A percentile compares a stretch with the other conserved stretches of the same genome.
These are phyloP conservation scores for Corylus americana DNA, from an alignment of 306 rosid genomes.

Conservation along the genomic window DNA sequence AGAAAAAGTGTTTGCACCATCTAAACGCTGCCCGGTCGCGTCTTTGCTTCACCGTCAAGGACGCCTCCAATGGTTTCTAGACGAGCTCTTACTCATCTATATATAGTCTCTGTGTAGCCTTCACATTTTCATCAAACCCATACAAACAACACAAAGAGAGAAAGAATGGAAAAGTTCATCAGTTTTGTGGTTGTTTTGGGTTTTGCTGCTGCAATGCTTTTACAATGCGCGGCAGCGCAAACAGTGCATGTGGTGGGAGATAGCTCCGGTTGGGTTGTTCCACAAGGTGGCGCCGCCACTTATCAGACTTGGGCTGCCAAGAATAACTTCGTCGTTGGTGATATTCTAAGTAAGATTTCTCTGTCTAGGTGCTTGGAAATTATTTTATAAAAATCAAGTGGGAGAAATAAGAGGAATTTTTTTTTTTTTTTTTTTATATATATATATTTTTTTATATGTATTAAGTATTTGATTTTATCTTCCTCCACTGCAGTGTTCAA, in stretches of 20 bases:
- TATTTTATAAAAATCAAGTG: too few species aligned
- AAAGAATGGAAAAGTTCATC: constrained; percentile 1
- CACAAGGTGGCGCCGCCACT: not conserved
- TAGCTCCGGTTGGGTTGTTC: constrained; percentile 32
- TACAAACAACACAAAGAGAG: not conserved
- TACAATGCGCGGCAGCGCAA: constrained; percentile 21
- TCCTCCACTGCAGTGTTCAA: constrained; percentile 12
- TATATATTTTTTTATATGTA: not conserved
- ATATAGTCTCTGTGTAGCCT: not conserved
- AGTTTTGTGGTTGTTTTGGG: not conserved
- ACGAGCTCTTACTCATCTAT: not conserved
- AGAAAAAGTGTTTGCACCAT: not conserved
- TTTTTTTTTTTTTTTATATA: not conserved
- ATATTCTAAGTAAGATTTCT: constrained; percentile 24
- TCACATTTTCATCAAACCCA: constrained; percentile 5
- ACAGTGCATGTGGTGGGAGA: constrained; percentile 45
- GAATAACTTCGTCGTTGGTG: constrained; percentile 33
- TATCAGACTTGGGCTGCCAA: constrained; percentile 39
- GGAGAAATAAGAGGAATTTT: too few species aligned
- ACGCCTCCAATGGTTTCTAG: not conserved
- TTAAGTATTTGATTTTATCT: not conserved
- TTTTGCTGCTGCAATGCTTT: constrained; percentile 14
- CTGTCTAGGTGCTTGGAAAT: too few species aligned
- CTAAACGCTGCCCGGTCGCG: not conserved
- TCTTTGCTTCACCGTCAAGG: not conserved